These are phyloP conservation scores for Phytopythium cucurbitacearum DNA, from an alignment of 352 stramenopile species.

Conservation along the genomic window DNA sequence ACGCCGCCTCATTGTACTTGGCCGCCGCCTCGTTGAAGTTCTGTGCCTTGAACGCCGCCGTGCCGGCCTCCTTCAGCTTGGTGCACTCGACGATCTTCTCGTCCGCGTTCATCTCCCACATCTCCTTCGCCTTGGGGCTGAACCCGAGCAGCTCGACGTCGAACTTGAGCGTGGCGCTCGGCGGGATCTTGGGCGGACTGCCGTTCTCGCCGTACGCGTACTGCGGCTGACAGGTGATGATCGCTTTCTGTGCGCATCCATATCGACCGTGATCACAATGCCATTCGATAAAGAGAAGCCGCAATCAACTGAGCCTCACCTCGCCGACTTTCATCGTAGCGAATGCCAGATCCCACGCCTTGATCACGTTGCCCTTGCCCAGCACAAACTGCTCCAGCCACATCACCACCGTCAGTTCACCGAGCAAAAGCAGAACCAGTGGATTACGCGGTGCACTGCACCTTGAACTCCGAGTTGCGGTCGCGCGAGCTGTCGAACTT, in stretches of 20 bases:
- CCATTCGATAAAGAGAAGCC: background rate
- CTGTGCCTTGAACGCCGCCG: conserved; percentile 90
- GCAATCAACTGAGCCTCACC: conserved; percentile 14
- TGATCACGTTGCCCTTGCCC: conserved; percentile 88
- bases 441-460: conserved; percentile 7
- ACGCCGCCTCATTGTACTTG: conserved; percentile 76
- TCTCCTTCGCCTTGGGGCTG: conserved; percentile 93
- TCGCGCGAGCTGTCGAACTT: conserved; percentile 95
- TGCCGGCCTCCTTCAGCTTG: conserved; percentile 89
- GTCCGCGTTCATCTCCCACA: conserved; percentile 88
- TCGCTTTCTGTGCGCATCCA: conserved; percentile 61
- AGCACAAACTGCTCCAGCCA: conserved; percentile 56
- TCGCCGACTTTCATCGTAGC: conserved; percentile 95
- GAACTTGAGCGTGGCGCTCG: conserved; percentile 93
- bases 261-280: background rate
- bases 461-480: conserved; percentile 81
- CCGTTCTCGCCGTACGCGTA: conserved; percentile 92
- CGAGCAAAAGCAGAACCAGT: background rate
- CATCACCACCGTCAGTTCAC: background rate
- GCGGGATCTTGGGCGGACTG: conserved; percentile 92
- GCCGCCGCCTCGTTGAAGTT: conserved; percentile 84
- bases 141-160: conserved; percentile 96
- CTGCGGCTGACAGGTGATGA: conserved; percentile 89
- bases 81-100: conserved; percentile 85
- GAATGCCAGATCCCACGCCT: conserved; percentile 86